Evolutionary conservation across 495 filamentous ascomycete genomes (phyloP).

Genomic region (Cudoniella acicularis): DNA sequence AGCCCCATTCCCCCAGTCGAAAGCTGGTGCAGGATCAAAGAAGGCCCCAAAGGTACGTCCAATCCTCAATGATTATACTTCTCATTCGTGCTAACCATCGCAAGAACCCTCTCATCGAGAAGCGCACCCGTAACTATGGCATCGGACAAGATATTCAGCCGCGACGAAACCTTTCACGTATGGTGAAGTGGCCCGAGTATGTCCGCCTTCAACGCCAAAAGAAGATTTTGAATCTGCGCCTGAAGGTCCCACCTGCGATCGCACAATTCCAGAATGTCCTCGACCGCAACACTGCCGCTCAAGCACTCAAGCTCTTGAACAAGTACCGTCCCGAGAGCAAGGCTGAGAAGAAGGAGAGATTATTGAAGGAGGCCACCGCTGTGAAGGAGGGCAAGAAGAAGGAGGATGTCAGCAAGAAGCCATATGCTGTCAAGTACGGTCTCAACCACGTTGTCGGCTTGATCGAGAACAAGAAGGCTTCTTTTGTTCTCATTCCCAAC

Average conservation of each 20-base stretch:
- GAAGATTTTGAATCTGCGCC: constrained; percentile 97
- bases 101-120: constrained; percentile 99
- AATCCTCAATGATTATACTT: background rate
- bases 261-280: constrained; percentile 96
- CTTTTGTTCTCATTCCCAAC: constrained; percentile 95
- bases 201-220: constrained; percentile 98
- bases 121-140: constrained; percentile 94
- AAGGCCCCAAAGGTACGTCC: constrained; percentile 87
- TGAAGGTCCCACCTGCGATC: constrained; percentile 97
- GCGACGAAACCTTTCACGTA: constrained; percentile 92
- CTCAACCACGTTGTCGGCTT: constrained; percentile 99
- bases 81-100: constrained; percentile 30
- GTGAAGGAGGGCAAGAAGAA: constrained; percentile 99
- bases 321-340: constrained; percentile 99
- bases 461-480: constrained; percentile 99
- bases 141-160: constrained; percentile 99
- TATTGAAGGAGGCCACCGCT: constrained; percentile 95
- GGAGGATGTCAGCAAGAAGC: constrained; percentile 99
- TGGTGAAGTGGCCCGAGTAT: constrained; percentile 99
- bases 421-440: constrained; percentile 98
- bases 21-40: constrained; percentile 78
- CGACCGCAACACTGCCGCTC: constrained; percentile 97
- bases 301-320: constrained; percentile 97
- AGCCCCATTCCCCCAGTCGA: constrained; percentile 91
- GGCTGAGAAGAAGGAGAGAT: constrained; percentile 99